Conservation (phyloP, 148 eudicot genomes). For the Bassia scoparia region DNA sequence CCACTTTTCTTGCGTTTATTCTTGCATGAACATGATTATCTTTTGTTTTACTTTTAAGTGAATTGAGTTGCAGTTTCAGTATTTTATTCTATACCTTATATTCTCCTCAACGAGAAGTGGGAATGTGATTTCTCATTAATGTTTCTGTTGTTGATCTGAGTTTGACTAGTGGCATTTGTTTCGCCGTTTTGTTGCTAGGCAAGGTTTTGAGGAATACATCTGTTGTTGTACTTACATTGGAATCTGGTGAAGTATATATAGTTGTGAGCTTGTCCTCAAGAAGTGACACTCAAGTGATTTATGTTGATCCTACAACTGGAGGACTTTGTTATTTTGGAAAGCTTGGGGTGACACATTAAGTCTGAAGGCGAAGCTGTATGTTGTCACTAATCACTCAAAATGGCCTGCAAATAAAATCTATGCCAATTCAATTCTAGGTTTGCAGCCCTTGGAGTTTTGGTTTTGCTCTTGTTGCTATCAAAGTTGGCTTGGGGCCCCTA, state of each 20-base stretch:
- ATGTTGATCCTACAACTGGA: slow-evolving; percentile 94
- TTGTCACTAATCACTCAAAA: slow-evolving; percentile 73
- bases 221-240: slow-evolving; percentile 69
- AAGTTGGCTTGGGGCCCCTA: too few relatives aligned
- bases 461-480: slow-evolving; percentile 82
- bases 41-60: background rate
- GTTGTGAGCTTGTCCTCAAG: slow-evolving; percentile 62
- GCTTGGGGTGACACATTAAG: slow-evolving; percentile 62
- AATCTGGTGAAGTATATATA: slow-evolving; percentile 78
- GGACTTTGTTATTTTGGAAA: slow-evolving; percentile 59
- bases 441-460: slow-evolving; percentile 76
- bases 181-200: slow-evolving; percentile 32
- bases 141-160: background rate
- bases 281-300: slow-evolving; percentile 77
- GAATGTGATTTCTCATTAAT: background rate
- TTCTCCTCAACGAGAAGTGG: background rate
- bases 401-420: slow-evolving; percentile 59
- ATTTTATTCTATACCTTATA: background rate
- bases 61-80: background rate
- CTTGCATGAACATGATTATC: background rate
- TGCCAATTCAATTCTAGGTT: slow-evolving; percentile 86
- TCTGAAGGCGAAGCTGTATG: slow-evolving; percentile 89
- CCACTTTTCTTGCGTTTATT: background rate
- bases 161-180: background rate
- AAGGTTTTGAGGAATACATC: slow-evolving; percentile 65